phyloP scores from a whole-genome alignment of 768 basidiomycete genomes.

The Suillus cothurnatus region DNA sequence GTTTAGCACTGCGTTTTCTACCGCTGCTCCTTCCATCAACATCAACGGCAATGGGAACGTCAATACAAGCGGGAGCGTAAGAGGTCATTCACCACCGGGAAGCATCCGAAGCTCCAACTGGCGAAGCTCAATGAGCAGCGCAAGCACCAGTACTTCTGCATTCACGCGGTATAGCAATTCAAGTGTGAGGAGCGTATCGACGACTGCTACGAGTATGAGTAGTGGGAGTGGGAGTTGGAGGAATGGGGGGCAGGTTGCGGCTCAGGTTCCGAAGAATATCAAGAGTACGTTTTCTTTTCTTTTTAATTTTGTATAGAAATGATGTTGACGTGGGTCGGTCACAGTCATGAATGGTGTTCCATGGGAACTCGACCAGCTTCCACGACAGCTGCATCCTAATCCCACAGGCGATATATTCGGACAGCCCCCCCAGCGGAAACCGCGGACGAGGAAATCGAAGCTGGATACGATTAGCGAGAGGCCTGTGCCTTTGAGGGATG shows the following conservation, averaged over 20 bases:
- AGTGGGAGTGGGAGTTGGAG: constrained; percentile 65
- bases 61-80: constrained; percentile 9
- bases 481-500: constrained; percentile 50
- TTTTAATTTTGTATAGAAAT: background rate
- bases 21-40: constrained; percentile 20
- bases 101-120: constrained; percentile 49
- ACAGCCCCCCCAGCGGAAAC: constrained; percentile 57
- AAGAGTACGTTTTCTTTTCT: constrained; percentile 61
- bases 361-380: constrained; percentile 71
- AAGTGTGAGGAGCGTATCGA: constrained; percentile 72
- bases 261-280: constrained; percentile 64
- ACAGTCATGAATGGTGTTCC: constrained; percentile 78
- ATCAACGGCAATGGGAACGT: background rate
- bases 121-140: constrained; percentile 77
- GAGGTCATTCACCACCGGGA: constrained; percentile 8
- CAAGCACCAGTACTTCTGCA: constrained; percentile 55
- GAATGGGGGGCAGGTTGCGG: constrained; percentile 26
- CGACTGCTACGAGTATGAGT: constrained; percentile 80
- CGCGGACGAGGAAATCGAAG: constrained; percentile 62
- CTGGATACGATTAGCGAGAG: constrained; percentile 81
- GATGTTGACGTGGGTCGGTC: background rate
- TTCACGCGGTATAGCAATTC: constrained; percentile 79
- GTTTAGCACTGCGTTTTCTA: constrained; percentile 19
- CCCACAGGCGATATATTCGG: constrained; percentile 67
- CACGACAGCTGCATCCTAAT: constrained; percentile 63